Base-by-base conservation (phyloP, 208 protist genomes). In the Leishmania lainsoni region DNA sequence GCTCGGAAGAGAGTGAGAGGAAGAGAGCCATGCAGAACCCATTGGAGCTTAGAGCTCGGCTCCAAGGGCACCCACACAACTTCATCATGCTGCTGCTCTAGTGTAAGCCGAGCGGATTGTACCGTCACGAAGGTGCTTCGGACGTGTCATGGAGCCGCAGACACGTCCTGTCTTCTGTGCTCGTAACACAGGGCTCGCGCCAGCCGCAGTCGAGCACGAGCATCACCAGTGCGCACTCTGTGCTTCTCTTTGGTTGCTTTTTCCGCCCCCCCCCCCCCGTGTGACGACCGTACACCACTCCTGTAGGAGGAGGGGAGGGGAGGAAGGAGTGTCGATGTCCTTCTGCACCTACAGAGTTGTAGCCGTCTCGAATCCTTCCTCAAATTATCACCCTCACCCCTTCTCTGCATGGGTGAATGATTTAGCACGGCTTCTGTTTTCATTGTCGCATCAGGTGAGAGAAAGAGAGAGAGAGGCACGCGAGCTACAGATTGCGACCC, bases 401-500 rank as follows among this genome's bases (percentile, higher is more conserved):
- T 61, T 61, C 22, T 61, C 22, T 61, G 56, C 22, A 66, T 39
- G 59, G 59, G 10, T n/a, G 59, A 29, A 20, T 10, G 39, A 29
- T 10, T 16, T 48, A 9, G 17, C 39, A 71, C 29, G 35, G 32
- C 66, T n/a, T 48, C 32, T 75, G n/a, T 32, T 20, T 32, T 75
- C 39, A 52, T n/a, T 58, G 12, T 70, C 49, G 63, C 29, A 42
- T 20, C 29, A 20, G 48, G 29, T 66, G 48, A 68, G 45, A 58
- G 63, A 81, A 35, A 76, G 77, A 70, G 45, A 78, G 35, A 82
- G 71, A 78, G 69, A 71, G 51, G 8, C 32, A 45, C 20, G 65
- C 42, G 20, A 59, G 26, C 78, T 85, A 94, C 29, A 94, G 75
- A 10, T 68, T 70, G 16, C 92, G 88, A 42, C 93, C 93, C 66